phyloP scores from a whole-genome alignment of 257 asterid genomes.

The Euphrasia confusa region DNA sequence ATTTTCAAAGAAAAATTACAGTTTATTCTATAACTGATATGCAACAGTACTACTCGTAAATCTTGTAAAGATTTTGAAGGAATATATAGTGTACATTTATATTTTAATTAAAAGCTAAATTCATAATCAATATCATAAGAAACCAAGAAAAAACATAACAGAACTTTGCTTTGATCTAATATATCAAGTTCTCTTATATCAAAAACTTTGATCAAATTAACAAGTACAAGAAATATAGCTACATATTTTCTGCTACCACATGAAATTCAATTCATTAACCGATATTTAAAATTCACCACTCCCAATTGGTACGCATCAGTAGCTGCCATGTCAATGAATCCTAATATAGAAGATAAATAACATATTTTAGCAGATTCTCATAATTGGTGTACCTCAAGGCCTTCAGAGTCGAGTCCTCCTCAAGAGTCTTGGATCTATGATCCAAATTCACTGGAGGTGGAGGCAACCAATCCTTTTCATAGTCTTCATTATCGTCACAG shows the following conservation, averaged over 20 bases:
- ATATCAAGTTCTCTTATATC: no score
- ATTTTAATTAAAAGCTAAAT: constrained; percentile 4
- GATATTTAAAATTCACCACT: neutral
- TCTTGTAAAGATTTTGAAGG: neutral
- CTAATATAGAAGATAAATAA: constrained; percentile 1
- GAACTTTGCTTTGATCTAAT: no score
- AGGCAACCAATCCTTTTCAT: constrained; percentile 89
- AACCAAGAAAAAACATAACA: no score
- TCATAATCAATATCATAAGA: constrained; percentile 1
- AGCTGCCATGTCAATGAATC: neutral
- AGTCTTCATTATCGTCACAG: constrained; percentile 50
- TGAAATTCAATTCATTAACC: constrained; percentile 6
- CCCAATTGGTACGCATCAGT: neutral
- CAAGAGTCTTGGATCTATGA: constrained; percentile 21
- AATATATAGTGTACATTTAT: neutral
- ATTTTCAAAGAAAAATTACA: neutral
- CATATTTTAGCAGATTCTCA: neutral
- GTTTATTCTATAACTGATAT: neutral
- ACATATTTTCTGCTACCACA: neutral
- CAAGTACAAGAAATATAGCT: constrained; percentile 5
- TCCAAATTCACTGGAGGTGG: constrained; percentile 57
- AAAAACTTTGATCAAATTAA: constrained; percentile 4
- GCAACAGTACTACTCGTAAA: neutral
- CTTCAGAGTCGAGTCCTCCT: constrained; percentile 68
- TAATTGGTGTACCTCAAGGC: constrained; percentile 58